These are phyloP conservation scores for Mycena vulgaris DNA, from an alignment of 768 basidiomycete species.

Conservation along the genomic window DNA sequence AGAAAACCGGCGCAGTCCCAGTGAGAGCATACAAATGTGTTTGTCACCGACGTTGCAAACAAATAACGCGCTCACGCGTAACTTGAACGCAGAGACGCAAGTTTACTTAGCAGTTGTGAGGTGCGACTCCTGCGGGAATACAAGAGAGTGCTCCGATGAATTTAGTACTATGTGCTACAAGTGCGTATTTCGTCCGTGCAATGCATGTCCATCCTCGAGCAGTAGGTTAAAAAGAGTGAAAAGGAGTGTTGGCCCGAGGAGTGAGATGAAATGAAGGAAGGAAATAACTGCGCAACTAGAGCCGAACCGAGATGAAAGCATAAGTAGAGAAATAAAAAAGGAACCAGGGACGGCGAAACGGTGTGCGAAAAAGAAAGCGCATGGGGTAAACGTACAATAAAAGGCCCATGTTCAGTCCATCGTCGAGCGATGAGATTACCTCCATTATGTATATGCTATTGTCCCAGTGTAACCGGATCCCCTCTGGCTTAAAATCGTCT, in stretches of 20 bases:
- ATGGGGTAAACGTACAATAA: slow-evolving; percentile 10
- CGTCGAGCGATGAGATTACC: slow-evolving; percentile 28
- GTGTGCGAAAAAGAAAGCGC: slow-evolving; percentile 15
- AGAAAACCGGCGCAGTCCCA: slow-evolving; percentile 33
- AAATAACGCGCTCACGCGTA: slow-evolving; percentile 13
- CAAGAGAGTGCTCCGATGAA: not conserved
- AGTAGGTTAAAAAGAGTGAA: slow-evolving; percentile 30
- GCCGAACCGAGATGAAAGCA: slow-evolving; percentile 14
- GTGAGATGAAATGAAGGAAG: slow-evolving; percentile 7
- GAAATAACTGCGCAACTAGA: not conserved
- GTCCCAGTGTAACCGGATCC: slow-evolving; percentile 1
- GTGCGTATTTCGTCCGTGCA: slow-evolving; percentile 31
- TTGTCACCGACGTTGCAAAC: not conserved
- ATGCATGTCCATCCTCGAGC: slow-evolving; percentile 32
- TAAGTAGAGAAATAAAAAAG: not conserved
- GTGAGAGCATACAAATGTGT: slow-evolving; percentile 21
- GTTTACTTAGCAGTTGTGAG: not conserved
- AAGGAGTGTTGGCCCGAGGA: slow-evolving; percentile 28
- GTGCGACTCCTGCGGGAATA: not conserved
- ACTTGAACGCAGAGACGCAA: too few species aligned
- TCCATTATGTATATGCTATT: slow-evolving; percentile 16
- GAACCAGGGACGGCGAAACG: not conserved
- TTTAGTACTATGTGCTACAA: slow-evolving; percentile 23
- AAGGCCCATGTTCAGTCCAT: slow-evolving; percentile 27
- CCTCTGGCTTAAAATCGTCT: slow-evolving; percentile 26